A percentile compares a stretch with the other conserved stretches of the same genome.
These are phyloP conservation scores for Trichoderma polysporum DNA, from an alignment of 2,329 filamentous ascomycete species.

Conservation along the genomic window DNA sequence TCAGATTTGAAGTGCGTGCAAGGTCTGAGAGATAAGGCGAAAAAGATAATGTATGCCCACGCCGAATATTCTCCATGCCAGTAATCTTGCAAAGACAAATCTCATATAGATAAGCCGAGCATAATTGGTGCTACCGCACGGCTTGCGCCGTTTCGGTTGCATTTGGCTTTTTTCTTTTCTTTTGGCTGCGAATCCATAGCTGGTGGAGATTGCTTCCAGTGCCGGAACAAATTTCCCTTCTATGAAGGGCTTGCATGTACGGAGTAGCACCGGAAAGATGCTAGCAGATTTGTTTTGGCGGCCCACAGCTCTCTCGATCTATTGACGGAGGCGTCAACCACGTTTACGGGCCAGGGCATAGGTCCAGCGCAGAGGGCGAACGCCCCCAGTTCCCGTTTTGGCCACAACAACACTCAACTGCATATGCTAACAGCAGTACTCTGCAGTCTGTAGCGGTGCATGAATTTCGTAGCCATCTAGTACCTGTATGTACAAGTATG, in stretches of 20 bases:
- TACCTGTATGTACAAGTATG: background rate
- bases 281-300: background rate
- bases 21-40: background rate
- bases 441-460: background rate
- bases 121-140: background rate
- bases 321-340: slow-evolving; percentile 8
- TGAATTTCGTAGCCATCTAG: background rate
- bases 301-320: slow-evolving; percentile 7
- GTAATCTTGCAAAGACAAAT: background rate
- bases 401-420: background rate
- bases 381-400: slow-evolving; percentile 4
- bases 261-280: background rate
- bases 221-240: background rate
- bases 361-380: background rate
- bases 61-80: background rate
- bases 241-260: background rate
- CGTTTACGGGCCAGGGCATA: background rate
- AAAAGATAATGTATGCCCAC: background rate
- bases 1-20: background rate
- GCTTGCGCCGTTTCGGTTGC: background rate
- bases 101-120: background rate
- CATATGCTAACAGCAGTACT: background rate
- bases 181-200: background rate
- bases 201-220: background rate
- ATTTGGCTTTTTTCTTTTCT: background rate